Conservation (phyloP, 495 filamentous ascomycete genomes). For the Podospora sp. region DNA sequence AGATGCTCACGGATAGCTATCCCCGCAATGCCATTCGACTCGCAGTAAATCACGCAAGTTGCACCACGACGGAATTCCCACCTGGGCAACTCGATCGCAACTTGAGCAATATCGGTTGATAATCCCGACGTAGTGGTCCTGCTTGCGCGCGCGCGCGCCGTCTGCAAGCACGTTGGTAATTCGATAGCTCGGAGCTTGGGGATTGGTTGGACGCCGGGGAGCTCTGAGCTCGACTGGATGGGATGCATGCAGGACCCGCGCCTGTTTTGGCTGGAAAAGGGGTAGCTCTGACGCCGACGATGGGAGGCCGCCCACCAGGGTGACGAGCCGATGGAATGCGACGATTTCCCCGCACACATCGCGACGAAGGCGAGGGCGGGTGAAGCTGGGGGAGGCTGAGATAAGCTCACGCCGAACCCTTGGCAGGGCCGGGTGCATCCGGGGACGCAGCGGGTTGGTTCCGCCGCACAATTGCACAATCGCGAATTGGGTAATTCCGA, state of each 20-base stretch:
- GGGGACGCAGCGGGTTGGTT: not conserved
- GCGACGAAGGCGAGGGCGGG: not conserved
- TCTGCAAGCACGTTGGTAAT: not conserved
- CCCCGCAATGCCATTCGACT: slow-evolving; percentile 2
- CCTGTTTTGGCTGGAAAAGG: not conserved
- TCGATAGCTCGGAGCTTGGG: slow-evolving; percentile 17
- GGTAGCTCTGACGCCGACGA: not conserved
- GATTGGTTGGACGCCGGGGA: slow-evolving; percentile 11
- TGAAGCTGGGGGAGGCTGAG: not conserved
- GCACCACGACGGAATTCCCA: not conserved
- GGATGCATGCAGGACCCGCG: not conserved
- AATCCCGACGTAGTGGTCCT: not conserved
- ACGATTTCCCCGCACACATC: not conserved
- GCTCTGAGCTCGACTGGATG: slow-evolving; percentile 2
- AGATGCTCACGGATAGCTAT: slow-evolving; percentile 4
- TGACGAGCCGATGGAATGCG: not conserved
- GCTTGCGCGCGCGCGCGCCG: not conserved
- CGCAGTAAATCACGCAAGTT: slow-evolving; percentile 10
- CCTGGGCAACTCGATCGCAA: slow-evolving; percentile 6
- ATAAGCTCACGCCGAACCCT: not conserved
- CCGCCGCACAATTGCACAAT: not conserved
- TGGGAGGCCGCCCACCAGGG: not conserved
- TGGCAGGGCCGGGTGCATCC: not conserved
- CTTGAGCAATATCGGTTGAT: slow-evolving; percentile 1
- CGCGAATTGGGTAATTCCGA: not conserved